Base-by-base conservation (phyloP, 2,329 filamentous ascomycete genomes). In the Xylaria hypoxylon region DNA sequence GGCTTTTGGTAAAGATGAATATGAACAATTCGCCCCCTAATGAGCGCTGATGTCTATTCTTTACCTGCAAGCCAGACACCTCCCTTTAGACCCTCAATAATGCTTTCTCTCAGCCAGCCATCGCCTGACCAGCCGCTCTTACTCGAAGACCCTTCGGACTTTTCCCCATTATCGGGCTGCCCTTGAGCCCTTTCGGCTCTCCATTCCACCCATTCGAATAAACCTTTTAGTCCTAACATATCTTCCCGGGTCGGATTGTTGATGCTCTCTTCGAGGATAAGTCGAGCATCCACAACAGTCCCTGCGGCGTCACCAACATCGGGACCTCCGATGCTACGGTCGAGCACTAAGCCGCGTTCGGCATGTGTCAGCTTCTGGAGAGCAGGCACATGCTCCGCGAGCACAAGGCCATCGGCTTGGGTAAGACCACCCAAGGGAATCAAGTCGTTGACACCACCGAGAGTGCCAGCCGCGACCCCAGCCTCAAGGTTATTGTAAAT, bases 301-400 rank as follows among this genome's bases (percentile, higher is more conserved):
- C 78, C 74, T 0, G 74, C 75, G 52, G 79, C 77, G 7, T 82
- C 80, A n/a, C 80, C 79, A 0, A 81, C 82, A 28, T 83, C 82
- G 2, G 81, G 82, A 5, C 82, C 85, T 28, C 84, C 81, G 3
- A 83, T 78, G 13, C 81, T 83, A 6, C 73, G 83, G 77, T 81
- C 84, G 8, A 93, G 81, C 2, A 92, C 84, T 26, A 89, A 81
- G 0, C 85, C 85, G 62, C 87, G 86, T 73, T 97, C 93, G 0
- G 90, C 88, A 58, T 90, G 83, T 77, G 81, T 92, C 77, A 83
- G 87, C 68, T 71, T 79, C 75, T 72, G 77, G 65, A 81, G 91
- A 75, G 64, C 85, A 70, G 73, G 70, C 0, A 85, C 82, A n/a
- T n/a, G 64, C 15, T 28, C 68, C 8, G 61, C 61, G 2, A 67